A percentile compares a stretch with the other conserved stretches of the same genome.
phyloP scores from a whole-genome alignment of 768 basidiomycete genomes.

The Collybiopsis confluens region DNA sequence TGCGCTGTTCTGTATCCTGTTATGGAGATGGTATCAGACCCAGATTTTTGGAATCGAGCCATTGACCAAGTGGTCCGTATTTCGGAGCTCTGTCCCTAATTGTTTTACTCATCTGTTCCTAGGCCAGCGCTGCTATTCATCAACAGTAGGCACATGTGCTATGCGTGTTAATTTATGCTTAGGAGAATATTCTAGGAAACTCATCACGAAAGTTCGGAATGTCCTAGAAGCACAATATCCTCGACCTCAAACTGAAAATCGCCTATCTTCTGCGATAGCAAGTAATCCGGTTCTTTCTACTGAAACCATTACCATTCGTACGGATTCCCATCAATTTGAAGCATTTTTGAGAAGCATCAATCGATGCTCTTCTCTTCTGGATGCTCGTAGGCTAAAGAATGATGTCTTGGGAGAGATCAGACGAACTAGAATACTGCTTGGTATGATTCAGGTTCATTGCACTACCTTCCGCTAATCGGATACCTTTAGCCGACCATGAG shows the following conservation, averaged over 20 bases:
- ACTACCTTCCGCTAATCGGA: neutral
- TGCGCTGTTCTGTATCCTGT: conserved; percentile 82
- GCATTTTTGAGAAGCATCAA: conserved; percentile 85
- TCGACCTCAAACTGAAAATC: conserved; percentile 37
- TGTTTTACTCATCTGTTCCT: conserved; percentile 7
- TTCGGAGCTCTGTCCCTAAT: conserved; percentile 2
- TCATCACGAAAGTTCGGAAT: conserved; percentile 85
- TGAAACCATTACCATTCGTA: conserved; percentile 78
- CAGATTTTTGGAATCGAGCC: conserved; percentile 94
- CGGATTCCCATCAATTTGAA: conserved; percentile 82
- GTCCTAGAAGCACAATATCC: conserved; percentile 79
- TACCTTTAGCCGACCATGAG: conserved; percentile 65
- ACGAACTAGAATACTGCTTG: conserved; percentile 67
- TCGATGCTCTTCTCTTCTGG: conserved; percentile 76
- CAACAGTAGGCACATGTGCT: conserved; percentile 35
- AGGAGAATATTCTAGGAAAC: conserved; percentile 47
- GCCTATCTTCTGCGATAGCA: conserved; percentile 28
- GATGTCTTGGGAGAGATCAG: conserved; percentile 92
- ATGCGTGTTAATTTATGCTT: neutral
- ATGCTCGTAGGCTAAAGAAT: conserved; percentile 86
- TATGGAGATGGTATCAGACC: conserved; percentile 90
- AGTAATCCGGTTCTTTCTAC: conserved; percentile 33
- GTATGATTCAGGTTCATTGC: conserved; percentile 32
- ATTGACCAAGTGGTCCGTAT: conserved; percentile 85
- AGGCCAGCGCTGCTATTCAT: conserved; percentile 50